Conservation (phyloP, 805 yeast genomes). For the Candida glaebosa region DNA sequence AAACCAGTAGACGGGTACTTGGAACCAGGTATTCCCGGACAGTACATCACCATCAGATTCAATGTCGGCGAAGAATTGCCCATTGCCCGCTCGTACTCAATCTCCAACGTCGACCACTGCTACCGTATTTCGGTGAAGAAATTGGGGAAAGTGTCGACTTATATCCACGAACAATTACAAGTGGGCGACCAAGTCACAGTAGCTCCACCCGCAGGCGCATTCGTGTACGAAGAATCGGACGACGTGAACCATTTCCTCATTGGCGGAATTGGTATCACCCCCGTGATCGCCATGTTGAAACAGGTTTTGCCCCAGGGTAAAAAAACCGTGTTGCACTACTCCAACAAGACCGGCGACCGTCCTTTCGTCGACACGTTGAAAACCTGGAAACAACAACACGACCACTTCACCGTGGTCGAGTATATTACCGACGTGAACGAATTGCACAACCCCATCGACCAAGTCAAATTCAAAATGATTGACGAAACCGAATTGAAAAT, state of each 20-base stretch:
- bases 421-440: conserved; percentile 14
- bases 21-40: conserved; percentile 27
- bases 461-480: conserved; percentile 12
- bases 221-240: conserved; percentile 29
- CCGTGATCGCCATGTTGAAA: conserved; percentile 52
- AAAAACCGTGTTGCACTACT: conserved; percentile 30
- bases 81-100: conserved; percentile 57
- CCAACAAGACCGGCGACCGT: conserved; percentile 21
- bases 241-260: conserved; percentile 39
- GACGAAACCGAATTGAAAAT: conserved; percentile 17
- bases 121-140: conserved; percentile 59
- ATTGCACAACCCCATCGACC: conserved; percentile 8
- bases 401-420: conserved; percentile 18
- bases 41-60: conserved; percentile 39
- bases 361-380: conserved; percentile 23
- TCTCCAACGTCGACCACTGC: conserved; percentile 42
- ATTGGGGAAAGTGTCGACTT: conserved; percentile 51
- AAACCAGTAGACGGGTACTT: conserved; percentile 41
- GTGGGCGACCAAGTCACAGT: conserved; percentile 48
- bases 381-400: conserved; percentile 12
- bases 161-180: conserved; percentile 43
- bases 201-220: conserved; percentile 60
- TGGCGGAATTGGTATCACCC: conserved; percentile 71
- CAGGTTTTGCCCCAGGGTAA: conserved; percentile 28
- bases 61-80: conserved; percentile 31